Base-by-base conservation (phyloP, 1,139 yeast genomes). In the Pichia sorboxylosa region DNA sequence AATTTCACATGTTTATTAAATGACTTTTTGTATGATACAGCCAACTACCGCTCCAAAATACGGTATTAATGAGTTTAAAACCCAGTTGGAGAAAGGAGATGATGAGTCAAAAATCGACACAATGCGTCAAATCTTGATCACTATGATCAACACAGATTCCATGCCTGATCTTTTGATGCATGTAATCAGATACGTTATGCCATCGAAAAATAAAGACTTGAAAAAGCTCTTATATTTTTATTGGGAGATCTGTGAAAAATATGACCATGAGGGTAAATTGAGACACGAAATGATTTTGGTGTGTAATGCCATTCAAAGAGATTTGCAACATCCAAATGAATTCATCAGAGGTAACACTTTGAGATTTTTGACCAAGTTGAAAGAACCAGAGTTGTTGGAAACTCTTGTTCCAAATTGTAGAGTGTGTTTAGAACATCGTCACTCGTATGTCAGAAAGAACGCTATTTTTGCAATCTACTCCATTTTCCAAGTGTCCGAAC, bases 221-320 rank as follows among this genome's bases (percentile, higher is more conserved):
- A 92, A 92, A 66, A 90, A 87, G 58, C 66, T 92, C 52, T 65
- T 92, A 45, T 92, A 90, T 53, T 84, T 85, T 52, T 92, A 92
- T 64, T 92, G 98, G 98, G 99, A 92, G 58, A 84, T 87, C 36
- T 92, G 95, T 54, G 94, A 96, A 35, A 92, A 92, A 60, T 66
- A 78, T 47, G 94, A 84, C 48, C 66, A 71, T 30, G 78, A 79
- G 33, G 98, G 98, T 5, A 83, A 83, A 55, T 73, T 92, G 66
- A 83, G 85, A 63, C 97, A 87, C 58, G 99, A 92, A 61, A 90
- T 92, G 97, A 90, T 92, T 60, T 73, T 92, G 46, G 98, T 90
- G 32, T 90, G 97, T 63, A 92, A 92, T 56, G 96, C 97, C 35
- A 84, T 92, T 50, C 94, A 92, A 58, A 85, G 90, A 58, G 99